phyloP scores from a whole-genome alignment of 1,284 basidiomycete species.

The Cutaneotrichosporon spelunceum region DNA sequence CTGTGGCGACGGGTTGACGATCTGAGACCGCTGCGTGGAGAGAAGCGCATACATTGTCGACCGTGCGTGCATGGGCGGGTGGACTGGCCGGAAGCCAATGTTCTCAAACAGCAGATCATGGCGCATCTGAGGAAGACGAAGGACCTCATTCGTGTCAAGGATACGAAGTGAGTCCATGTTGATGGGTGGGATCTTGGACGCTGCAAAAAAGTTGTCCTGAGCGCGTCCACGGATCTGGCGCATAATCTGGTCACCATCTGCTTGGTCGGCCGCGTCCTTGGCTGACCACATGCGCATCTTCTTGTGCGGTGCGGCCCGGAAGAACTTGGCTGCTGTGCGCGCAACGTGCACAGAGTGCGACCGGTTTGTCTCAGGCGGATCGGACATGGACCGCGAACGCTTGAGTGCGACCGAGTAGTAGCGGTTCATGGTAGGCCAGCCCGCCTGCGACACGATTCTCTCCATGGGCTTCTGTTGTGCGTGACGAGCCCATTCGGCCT shows the following conservation, averaged over 20 bases:
- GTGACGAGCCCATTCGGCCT: constrained; percentile 16
- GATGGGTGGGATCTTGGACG: constrained; percentile 61
- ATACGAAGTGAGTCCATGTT: constrained; percentile 78
- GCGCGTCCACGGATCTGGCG: constrained; percentile 24
- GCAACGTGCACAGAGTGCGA: constrained; percentile 13
- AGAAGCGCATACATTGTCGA: constrained; percentile 30
- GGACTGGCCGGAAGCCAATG: constrained; percentile 43
- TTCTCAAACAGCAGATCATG: constrained; percentile 85
- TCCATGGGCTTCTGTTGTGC: constrained; percentile 21
- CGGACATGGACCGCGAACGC: constrained; percentile 23
- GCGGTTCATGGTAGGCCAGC: constrained; percentile 1
- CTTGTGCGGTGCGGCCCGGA: constrained; percentile 18
- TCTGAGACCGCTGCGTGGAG: constrained; percentile 26
- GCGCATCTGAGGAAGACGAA: constrained; percentile 83
- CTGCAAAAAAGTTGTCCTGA: constrained; percentile 30
- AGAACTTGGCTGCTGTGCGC: constrained; percentile 20
- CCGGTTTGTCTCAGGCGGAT: constrained; percentile 24
- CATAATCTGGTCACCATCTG: constrained; percentile 25
- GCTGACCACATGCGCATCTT: constrained; percentile 24
- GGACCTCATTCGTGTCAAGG: constrained; percentile 77
- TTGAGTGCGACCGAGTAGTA: constrained; percentile 17
- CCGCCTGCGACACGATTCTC: constrained; percentile 22
- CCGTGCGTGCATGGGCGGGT: constrained; percentile 63
- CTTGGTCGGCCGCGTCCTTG: constrained; percentile 21
- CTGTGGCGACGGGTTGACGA: constrained; percentile 29